Base-by-base conservation (phyloP, 2,329 filamentous ascomycete genomes). In the Sporothrix protearum region DNA sequence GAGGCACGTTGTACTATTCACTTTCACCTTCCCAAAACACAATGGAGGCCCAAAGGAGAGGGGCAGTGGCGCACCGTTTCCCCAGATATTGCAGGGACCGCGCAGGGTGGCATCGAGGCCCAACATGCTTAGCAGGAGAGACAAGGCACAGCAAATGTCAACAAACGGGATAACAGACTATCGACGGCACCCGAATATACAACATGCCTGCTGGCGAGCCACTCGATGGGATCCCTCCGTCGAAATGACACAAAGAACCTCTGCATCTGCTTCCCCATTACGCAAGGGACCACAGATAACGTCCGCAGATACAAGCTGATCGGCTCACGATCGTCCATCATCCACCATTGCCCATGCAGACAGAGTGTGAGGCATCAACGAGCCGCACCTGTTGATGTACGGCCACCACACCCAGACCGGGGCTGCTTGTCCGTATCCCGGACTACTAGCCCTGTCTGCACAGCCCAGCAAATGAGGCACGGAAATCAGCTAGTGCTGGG, bases 61-160 rank as follows among this genome's bases (percentile, higher is more conserved):
- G n/a, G 33, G 7, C 33, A 10, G 47, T 53, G 30, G 28, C 64
- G 30, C 30, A 42, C 14, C 10, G 7, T 10, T 59, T 69, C 67
- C 67, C 67, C 67, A 57, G 67, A 69, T 47, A 42, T 47, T 69
- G 51, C 67, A 57, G 36, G 36, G 22, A 30, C 51, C 51, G 25
- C 59, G 67, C 67, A 69, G 51, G 67, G 22, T 36, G 22, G 36
- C 59, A 64, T 64, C 28, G 42, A 69, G 33, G 33, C 67, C 42
- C 66, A 55, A 68, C 36, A 25, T 14, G 33, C 4, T 47, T 66
- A 10, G 36, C 47, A 61, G n/a, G 12, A 33, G 8, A 14, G 22
- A 1, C 7, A 30, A 19, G 19, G 2, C 30, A 36, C 55, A 30
- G 30, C 63, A 51, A 67, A 67, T 42, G 33, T 67, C 45, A 14